Base-by-base conservation (phyloP, 495 filamentous ascomycete genomes). In the Aspergillus indologenus region DNA sequence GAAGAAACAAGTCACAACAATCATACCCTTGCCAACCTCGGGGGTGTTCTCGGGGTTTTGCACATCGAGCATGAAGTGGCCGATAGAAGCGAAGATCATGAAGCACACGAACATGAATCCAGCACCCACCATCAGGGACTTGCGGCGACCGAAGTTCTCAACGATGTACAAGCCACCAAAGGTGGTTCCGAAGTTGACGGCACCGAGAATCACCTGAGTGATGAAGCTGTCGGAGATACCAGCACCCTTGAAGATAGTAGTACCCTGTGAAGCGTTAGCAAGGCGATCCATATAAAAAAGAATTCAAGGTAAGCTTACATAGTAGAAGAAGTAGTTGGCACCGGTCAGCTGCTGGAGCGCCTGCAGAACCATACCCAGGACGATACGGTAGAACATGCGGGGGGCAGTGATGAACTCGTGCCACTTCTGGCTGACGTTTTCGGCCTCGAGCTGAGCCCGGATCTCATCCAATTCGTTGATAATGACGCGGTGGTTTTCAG, bases 241-340 rank as follows among this genome's bases (percentile, higher is more conserved):
- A 7, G 87, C 85, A 22, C 85, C 82, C 53, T 80, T 59, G 78
- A 92, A 91, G 70, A 89, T 86, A 53, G 82, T 85, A 17, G 88
- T 89, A 22, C 89, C 87, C 68, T 88, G 67, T 86, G 0, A 45
- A 15, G 5, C 15, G 44, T 58, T 58, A 54, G 54, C 52, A 34
- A n/a, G n/a, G 21, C 3, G 47, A 24, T n/a, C n/a, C n/a, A n/a
- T n/a, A 6, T 26, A 19, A 43, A 31, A 5, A 20, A 2, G 6
- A 0, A 11, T 21, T 22, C 23, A 72, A 76, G 43, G 21, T 31
- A 20, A 23, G 61, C 86, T 83, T 47, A 87, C 86, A 61, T 87
- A 91, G 74, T 91, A 90, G 75, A 91, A 89, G 72, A 89, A 87
- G 75, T 87, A 89, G 69, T 90, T 90, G 57, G 85, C 84, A 34